phyloP scores from a whole-genome alignment of 805 yeast genomes.

The Cyberlindnera galapagoensis region DNA sequence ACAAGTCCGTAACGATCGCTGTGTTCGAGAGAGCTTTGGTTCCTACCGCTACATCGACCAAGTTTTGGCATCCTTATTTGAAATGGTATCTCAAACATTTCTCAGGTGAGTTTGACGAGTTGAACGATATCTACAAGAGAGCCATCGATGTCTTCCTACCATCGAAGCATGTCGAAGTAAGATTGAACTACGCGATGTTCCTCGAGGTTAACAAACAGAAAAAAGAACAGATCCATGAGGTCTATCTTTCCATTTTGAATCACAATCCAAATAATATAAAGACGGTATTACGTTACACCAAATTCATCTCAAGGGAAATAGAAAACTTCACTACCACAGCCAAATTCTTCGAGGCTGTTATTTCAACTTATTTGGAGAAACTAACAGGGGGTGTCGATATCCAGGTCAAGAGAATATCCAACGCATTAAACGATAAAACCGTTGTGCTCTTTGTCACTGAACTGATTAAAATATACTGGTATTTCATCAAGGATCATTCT shows the following conservation, averaged over 20 bases:
- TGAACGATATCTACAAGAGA: constrained; percentile 41
- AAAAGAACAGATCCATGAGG: constrained; percentile 13
- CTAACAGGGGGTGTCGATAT: constrained; percentile 11
- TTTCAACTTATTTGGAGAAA: constrained; percentile 16
- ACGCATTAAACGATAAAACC: constrained; percentile 35
- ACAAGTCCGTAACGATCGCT: constrained; percentile 28
- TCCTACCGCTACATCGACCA: constrained; percentile 54
- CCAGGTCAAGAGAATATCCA: constrained; percentile 21
- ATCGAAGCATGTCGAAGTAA: constrained; percentile 7
- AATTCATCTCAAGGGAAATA: constrained; percentile 15
- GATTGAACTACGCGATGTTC: constrained; percentile 21
- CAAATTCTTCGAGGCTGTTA: constrained; percentile 20
- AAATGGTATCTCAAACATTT: constrained; percentile 39
- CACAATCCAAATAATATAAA: constrained; percentile 10
- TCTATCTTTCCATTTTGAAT: constrained; percentile 14
- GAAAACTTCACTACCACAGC: constrained; percentile 19
- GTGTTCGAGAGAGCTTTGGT: constrained; percentile 70
- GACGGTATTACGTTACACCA: constrained; percentile 19
- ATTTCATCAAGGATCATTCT: constrained; percentile 23
- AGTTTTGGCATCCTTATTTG: constrained; percentile 65
- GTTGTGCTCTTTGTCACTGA: constrained; percentile 32
- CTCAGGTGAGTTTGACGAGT: constrained; percentile 25
- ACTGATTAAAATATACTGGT: constrained; percentile 27
- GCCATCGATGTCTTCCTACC: constrained; percentile 41
- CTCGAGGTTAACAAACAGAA: constrained; percentile 11